Base-by-base conservation (phyloP, 148 eudicot species). In the Persicaria maculosa region DNA sequence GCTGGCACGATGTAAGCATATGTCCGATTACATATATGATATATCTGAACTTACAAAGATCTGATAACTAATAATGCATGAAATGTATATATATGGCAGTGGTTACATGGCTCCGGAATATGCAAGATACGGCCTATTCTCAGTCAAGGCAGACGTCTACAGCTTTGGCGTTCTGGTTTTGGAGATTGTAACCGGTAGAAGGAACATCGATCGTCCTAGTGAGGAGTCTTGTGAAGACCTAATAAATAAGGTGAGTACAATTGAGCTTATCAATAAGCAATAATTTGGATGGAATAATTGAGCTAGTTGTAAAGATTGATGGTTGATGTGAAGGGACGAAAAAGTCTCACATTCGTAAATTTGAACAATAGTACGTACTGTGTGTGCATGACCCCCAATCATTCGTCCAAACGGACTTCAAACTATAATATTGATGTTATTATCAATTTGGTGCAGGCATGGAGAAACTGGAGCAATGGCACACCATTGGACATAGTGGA, bases 151-250 rank as follows among this genome's bases (percentile, higher is more conserved):
- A 0, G 88, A 86, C 70, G 86, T 89, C 2, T 89, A 75, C 58
- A 86, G 93, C 81, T 86, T 85, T 4, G 93, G 87, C 0, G 82
- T 83, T 9, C 76, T 89, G 47, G 55, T 84, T 36, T 54, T 89
- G 14, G 90, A 89, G 70, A 83, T 89, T 16, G 36, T 86, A 3
- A 80, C 80, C 31, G 88, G 87, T 1, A 69, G 59, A 7, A 81
- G 64, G 20, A 78, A 75, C 20, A 43, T 15, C 16, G 64, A 16
- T 72, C 8, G 0, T 40, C 19, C 45, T 6, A 53, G 11, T 9
- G 61, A 17, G 52, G 71, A 74, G 71, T 57, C 64, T 9, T 62
- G 68, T 74, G 75, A 73, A n/a, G 74, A 62, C 75, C 83, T 83
- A 54, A 53, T 85, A 25, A 77, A 76, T 80, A 75, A 70, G 73